phyloP scores from a whole-genome alignment of 2,329 filamentous ascomycete genomes.

The Annulohypoxylon truncatum region DNA sequence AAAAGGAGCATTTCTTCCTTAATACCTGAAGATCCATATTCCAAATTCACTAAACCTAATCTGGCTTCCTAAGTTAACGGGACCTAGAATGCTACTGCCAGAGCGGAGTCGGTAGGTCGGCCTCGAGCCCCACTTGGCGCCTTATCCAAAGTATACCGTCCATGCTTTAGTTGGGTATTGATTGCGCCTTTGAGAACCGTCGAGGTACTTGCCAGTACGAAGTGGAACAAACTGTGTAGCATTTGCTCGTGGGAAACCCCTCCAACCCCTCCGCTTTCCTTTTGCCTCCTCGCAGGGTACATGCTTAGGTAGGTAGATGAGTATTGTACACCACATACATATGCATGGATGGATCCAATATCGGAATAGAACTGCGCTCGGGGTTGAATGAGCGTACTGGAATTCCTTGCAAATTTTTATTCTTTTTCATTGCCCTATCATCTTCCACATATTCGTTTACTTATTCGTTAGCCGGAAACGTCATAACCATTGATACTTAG shows the following conservation, averaged over 20 bases:
- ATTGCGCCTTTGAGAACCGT: not conserved
- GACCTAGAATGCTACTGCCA: not conserved
- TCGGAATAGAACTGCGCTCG: constrained; percentile 2
- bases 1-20: constrained; percentile 26
- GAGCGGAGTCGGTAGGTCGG: not conserved
- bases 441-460: not conserved
- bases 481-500: not conserved
- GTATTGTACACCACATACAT: not conserved
- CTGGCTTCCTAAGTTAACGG: not conserved
- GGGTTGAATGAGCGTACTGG: constrained; percentile 5
- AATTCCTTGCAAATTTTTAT: constrained; percentile 14
- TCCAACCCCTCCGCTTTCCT: constrained; percentile 14
- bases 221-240: not conserved
- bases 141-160: not conserved
- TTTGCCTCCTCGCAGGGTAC: not conserved
- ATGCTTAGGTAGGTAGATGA: not conserved
- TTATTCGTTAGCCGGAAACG: no score
- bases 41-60: not conserved
- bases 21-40: constrained; percentile 19
- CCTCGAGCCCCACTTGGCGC: not conserved
- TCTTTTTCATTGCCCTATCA: not conserved
- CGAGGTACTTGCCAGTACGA: not conserved
- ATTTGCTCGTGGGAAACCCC: not conserved
- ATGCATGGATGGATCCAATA: no score
- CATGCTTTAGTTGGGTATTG: not conserved